Evolutionary conservation across 2,329 filamentous ascomycete species (phyloP).

Genomic region (Colletotrichum liaoningense): DNA sequence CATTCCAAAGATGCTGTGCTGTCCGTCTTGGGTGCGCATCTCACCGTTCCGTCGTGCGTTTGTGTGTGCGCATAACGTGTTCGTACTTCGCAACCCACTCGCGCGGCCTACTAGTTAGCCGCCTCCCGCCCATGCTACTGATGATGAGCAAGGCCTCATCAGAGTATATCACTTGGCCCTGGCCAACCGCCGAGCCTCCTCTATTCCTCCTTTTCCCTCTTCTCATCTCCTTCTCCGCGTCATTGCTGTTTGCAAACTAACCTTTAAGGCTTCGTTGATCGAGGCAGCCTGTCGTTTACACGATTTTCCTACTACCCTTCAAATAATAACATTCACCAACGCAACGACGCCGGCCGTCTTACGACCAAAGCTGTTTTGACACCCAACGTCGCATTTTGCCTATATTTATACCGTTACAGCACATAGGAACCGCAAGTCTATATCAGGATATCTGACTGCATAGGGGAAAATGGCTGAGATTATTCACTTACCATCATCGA

Average conservation of each 20-base stretch:
- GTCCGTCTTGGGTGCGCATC: slow-evolving; percentile 15
- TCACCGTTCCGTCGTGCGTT: slow-evolving; percentile 11
- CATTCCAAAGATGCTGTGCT: slow-evolving; percentile 6
- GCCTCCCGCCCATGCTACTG: slow-evolving; percentile 10
- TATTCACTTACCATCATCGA: slow-evolving; percentile 51
- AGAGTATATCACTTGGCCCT: slow-evolving; percentile 30
- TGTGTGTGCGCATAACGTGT: slow-evolving; percentile 1
- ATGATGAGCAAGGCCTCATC: slow-evolving; percentile 18
- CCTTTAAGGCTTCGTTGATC: slow-evolving; percentile 55
- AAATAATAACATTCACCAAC: slow-evolving; percentile 14
- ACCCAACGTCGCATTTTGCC: slow-evolving; percentile 25
- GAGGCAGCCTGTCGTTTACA: slow-evolving; percentile 55
- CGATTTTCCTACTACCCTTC: slow-evolving; percentile 37
- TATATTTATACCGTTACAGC: slow-evolving; percentile 28
- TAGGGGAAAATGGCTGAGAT: slow-evolving; percentile 59
- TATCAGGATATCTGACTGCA: slow-evolving; percentile 44
- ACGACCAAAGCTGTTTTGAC: slow-evolving; percentile 28
- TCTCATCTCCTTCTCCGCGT: slow-evolving; percentile 39
- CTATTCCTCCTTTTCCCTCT: slow-evolving; percentile 5
- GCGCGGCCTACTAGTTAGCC: slow-evolving; percentile 24
- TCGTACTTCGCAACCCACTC: slow-evolving; percentile 28
- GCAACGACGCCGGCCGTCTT: slow-evolving; percentile 51
- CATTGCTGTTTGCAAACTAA: slow-evolving; percentile 29
- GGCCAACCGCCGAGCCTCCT: slow-evolving; percentile 25
- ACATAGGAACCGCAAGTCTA: slow-evolving; percentile 22